Conservation (phyloP, 345 rosid genomes). For the Rhizophora mangle region DNA sequence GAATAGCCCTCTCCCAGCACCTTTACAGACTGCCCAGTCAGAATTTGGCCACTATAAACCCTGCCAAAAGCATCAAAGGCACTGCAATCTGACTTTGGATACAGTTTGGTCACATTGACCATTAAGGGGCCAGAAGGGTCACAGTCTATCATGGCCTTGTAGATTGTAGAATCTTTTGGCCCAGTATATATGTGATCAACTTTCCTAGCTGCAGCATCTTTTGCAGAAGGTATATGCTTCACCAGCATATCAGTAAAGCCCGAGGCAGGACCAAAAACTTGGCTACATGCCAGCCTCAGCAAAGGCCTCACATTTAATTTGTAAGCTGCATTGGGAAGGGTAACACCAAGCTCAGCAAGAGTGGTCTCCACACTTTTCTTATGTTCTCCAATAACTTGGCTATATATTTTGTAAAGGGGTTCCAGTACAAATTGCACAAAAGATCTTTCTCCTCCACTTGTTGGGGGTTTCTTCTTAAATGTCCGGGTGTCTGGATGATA, state of each 20-base stretch:
- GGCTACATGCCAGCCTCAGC: conserved; percentile 85
- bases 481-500: conserved; percentile 68
- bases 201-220: conserved; percentile 74
- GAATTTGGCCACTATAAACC: conserved; percentile 84
- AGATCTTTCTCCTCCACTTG: conserved; percentile 84
- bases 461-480: conserved; percentile 76
- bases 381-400: conserved; percentile 98
- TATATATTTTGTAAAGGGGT: conserved; percentile 93
- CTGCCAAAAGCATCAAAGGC: conserved; percentile 96
- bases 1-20: conserved; percentile 97
- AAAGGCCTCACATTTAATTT: conserved; percentile 89
- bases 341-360: conserved; percentile 92
- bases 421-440: conserved; percentile 93
- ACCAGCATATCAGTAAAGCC: conserved; percentile 99
- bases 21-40: conserved; percentile 87
- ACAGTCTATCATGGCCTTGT: conserved; percentile 79
- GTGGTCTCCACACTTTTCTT: conserved; percentile 94
- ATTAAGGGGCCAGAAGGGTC: conserved; percentile 88
- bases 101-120: conserved; percentile 92
- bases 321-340: conserved; percentile 86
- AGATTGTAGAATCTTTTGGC: conserved; percentile 62
- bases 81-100: conserved; percentile 96
- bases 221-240: conserved; percentile 91
- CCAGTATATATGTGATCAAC: conserved; percentile 82
- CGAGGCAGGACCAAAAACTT: conserved; percentile 90